Conservation (phyloP, 352 stramenopile genomes). For the Phytophthora sp. region DNA sequence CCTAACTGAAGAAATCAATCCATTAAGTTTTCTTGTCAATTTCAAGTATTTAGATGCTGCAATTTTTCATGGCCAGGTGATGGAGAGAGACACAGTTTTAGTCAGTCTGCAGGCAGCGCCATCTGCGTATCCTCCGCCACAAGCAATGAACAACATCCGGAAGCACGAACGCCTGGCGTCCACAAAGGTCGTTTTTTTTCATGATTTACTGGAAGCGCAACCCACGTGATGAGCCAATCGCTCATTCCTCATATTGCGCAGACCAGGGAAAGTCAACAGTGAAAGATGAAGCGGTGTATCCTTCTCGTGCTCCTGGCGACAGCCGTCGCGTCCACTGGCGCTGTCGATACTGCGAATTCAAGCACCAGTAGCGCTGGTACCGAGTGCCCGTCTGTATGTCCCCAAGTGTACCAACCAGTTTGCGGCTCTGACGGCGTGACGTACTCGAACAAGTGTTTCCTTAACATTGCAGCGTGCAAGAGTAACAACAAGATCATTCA, state of each 20-base stretch:
- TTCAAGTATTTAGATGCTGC: no score
- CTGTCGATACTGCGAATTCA: no score
- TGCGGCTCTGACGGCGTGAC: conserved; percentile 53
- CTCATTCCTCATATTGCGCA: no score
- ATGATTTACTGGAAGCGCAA: neutral
- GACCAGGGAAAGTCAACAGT: no score
- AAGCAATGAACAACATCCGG: no score
- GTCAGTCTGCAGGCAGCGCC: neutral
- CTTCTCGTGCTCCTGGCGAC: conserved; percentile 14
- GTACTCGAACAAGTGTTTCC: conserved; percentile 47
- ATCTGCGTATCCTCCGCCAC: conserved; percentile 5
- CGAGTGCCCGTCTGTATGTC: conserved; percentile 24
- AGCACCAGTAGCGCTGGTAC: no score
- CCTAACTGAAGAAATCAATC: no score
- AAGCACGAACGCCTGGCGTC: no score
- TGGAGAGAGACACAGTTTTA: conserved; percentile 2
- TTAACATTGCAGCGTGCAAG: conserved; percentile 37
- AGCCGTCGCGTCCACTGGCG: neutral
- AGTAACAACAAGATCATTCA: conserved; percentile 32
- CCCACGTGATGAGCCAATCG: no score
- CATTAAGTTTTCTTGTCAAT: no score
- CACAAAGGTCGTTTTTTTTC: no score
- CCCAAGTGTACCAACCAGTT: conserved; percentile 37
- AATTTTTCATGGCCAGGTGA: no score
- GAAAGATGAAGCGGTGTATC: conserved; percentile 28